Conservation (phyloP, 495 filamentous ascomycete genomes). For the Evernia prunastri region DNA sequence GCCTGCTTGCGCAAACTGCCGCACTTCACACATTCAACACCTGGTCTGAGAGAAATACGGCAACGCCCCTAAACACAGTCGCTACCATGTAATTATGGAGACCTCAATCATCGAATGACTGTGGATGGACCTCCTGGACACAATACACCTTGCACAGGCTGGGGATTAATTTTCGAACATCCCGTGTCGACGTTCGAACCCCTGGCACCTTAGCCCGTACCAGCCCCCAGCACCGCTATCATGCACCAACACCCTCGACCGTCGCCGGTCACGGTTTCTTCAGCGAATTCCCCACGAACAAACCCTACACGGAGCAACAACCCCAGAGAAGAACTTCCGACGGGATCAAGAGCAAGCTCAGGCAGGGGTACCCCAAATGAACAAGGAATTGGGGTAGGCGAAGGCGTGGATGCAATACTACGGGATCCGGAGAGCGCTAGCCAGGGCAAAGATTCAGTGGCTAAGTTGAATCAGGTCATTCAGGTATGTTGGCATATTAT, state of each 20-base stretch:
- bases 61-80: constrained; percentile 9
- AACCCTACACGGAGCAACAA: constrained; percentile 66
- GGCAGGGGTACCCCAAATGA: constrained; percentile 36
- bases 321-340: constrained; percentile 53
- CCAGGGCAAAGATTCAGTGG: constrained; percentile 51
- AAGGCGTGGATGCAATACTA: constrained; percentile 39
- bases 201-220: neutral
- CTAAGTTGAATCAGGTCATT: constrained; percentile 83
- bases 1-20: constrained; percentile 14
- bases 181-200: neutral
- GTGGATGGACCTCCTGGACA: neutral
- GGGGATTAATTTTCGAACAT: neutral
- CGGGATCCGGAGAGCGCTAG: constrained; percentile 34
- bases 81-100: constrained; percentile 18
- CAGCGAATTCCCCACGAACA: constrained; percentile 58
- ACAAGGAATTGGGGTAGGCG: constrained; percentile 39
- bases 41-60: neutral
- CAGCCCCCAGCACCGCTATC: constrained; percentile 7
- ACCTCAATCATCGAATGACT: neutral
- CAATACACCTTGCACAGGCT: neutral
- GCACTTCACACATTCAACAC: neutral
- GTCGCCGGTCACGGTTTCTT: constrained; percentile 56
- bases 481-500: constrained; percentile 60
- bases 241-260: constrained; percentile 86
- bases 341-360: constrained; percentile 35